phyloP scores from a whole-genome alignment of 108 stramenopile species.

The Seminavis robusta region DNA sequence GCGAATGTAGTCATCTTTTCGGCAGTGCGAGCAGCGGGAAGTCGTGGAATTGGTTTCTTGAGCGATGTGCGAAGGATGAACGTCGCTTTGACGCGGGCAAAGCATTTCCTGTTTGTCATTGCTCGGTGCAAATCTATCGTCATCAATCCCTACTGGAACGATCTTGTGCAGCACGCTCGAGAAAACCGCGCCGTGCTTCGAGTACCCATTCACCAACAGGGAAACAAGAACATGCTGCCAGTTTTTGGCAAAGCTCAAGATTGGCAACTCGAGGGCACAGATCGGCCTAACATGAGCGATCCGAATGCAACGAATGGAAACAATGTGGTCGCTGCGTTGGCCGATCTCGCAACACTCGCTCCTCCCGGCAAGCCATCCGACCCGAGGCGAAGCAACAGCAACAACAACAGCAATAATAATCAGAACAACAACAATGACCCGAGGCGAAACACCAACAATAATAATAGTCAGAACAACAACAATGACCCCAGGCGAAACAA shows the following conservation, averaged over 20 bases:
- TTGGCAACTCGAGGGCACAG: slow-evolving; percentile 24
- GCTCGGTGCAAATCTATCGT: slow-evolving; percentile 68
- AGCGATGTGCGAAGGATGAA: slow-evolving; percentile 97
- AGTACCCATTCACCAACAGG: slow-evolving; percentile 29
- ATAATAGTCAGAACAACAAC: too few species aligned
- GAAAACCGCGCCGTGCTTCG: slow-evolving; percentile 56
- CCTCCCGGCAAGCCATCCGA: too few species aligned
- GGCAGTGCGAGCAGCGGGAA: slow-evolving; percentile 86
- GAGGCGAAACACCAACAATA: too few species aligned
- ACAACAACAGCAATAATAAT: too few species aligned
- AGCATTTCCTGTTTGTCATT: slow-evolving; percentile 82
- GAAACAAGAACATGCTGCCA: slow-evolving; percentile 7
- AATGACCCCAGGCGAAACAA: too few species aligned
- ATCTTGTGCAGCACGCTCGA: slow-evolving; percentile 71
- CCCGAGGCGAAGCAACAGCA: too few species aligned
- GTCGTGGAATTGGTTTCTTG: slow-evolving; percentile 94
- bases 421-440: too few species aligned
- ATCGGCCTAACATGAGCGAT: too few species aligned
- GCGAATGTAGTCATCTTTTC: slow-evolving; percentile 92
- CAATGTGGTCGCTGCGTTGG: too few species aligned
- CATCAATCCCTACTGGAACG: slow-evolving; percentile 87
- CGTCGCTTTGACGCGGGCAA: slow-evolving; percentile 97
- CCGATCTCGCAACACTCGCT: too few species aligned
- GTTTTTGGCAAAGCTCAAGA: slow-evolving; percentile 13
- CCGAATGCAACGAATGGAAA: too few species aligned